Base-by-base conservation (phyloP, 805 yeast species). In the Candida corydali region DNA sequence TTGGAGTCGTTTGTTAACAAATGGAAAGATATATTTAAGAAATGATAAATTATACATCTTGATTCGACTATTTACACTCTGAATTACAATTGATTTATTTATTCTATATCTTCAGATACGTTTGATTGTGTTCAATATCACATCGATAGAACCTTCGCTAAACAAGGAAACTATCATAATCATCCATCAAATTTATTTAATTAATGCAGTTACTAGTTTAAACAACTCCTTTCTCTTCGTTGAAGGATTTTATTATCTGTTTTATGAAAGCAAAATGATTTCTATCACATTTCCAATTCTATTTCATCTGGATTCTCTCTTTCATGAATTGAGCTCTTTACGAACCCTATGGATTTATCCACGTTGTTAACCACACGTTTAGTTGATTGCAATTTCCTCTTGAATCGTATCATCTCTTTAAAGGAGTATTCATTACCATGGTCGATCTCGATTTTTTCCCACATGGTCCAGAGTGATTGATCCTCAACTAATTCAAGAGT, bases 361-460 rank as follows among this genome's bases (percentile, higher is more conserved):
- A 48, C 44, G n/a, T 43, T 42, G 5, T 44, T 46, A 20, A 17
- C 20, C 7, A 12, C 22, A 17, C 15, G 16, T n/a, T 17, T 14
- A 5, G 20, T 23, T 34, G 22, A 43, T 15, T 25, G 20, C 4
- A 24, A 6, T 17, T 23, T 16, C 43, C 86, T 68, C 51, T 79
- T 82, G 42, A 65, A 63, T 31, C 80, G 61, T 17, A 86, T 54
- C 89, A 88, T 81, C 15, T 79, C 82, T 47, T 83, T 86, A 55
- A 75, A 87, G 0, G 83, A 75, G 3, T 68, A 70, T 49, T 84
- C 93, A 40, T 73, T 62, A 4, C 98, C 98, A 54, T 75, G 46
- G 10, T 73, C 66, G 23, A 84, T 54, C 52, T 89, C 98, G 54
- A 88, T 86, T 8, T 63, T 52, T 37, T 80, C 80, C 95, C 95